Evolutionary conservation across 2,329 filamentous ascomycete species (phyloP), one percentile per base, ranked within the genome.

Genomic region (Verticillium albo-atrum): DNA sequence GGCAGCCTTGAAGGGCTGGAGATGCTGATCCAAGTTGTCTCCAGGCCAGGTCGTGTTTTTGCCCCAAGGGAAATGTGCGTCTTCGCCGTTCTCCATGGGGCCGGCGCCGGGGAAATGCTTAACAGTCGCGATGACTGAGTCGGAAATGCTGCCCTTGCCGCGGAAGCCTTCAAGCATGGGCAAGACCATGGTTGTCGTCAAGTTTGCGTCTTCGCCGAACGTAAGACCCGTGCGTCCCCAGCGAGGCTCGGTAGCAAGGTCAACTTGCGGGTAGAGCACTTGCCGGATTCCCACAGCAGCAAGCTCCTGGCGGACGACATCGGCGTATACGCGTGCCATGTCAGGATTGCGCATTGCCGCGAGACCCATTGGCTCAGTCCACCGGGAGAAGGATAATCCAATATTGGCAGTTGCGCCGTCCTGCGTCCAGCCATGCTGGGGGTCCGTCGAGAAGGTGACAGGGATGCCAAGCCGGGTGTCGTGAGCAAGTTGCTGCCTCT

Each of bases 71-170:
- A 56, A 56, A 23, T 56, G 54, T 3, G 54, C 32, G n/a, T 56
- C 54, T 17, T 42, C 54, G 54, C 54, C 54, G 23, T 56, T 42
- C 12, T 56, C 26, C 54, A 42, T 37, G 6, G 54, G 54, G 15
- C 54, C 54, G 9, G 30, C 54, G 12, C 54, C 54, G 23, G 54
- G 54, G 54, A 56, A 56, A 34, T 56, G 34, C 34, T 56, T 56
- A 1, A 47, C 37, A 23, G 37, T 47, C 23, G 37, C 37, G 20
- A 47, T 47, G 37, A 47, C 37, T 9, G 37, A 47, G 20, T 47
- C 20, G 9, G 37, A n/a, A 2, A 47, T n/a, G 6, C n/a, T 47
- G 4, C 37, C 37, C 37, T 47, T 6, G n/a, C 37, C 37, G 6
- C 37, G n/a, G n/a, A 47, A 47, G 20, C 37, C 37, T 23, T 47